Base-by-base conservation (phyloP, 2,329 filamentous ascomycete genomes). In the Lojkania enalia region DNA sequence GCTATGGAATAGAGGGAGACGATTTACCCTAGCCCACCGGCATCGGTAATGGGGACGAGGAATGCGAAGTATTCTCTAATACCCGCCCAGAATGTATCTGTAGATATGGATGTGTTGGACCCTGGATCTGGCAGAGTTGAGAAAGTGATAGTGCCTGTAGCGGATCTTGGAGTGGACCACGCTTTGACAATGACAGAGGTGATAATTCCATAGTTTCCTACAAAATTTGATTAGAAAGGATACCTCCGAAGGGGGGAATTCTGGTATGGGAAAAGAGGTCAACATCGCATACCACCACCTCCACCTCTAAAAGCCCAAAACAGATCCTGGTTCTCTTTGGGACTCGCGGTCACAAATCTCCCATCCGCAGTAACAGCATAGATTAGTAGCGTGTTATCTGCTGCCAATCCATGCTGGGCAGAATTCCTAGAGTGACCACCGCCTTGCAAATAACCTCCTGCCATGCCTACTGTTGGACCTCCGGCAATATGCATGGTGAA, bases 361-460 rank as follows among this genome's bases (percentile, higher is more conserved):
- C 60, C 60, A 47, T 52, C 44, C 3, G 60, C 53, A 11, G 52
- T 52, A 9, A 58, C 55, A 9, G 51, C 57, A 3, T 55, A 39
- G 16, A 60, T 50, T 4, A 38, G 39, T 4, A 64, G 14, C 2
- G 61, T 52, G 25, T 62, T 45, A 42, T 63, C 59, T 2, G 55
- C 61, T 4, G 52, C 55, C 21, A 62, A 35, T 2, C 57, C 58
- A 50, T 74, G 74, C 35, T 72, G 63, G 33, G 70, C 70, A 11
- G 74, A 73, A 39, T 81, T 61, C 9, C 75, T 75, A 16, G 72
- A 75, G 62, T 82, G 77, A 0, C 80, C 80, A 21, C 77, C 79
- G 2, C 75, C 78, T 15, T 60, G 56, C 3, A 61, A 51, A 27
- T 61, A 61, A 36, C 61, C 71, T 2, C 69, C 58, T 7, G 52